Evolutionary conservation across 495 filamentous ascomycete species (phyloP), one percentile per base, ranked within the genome.

Genomic region (Penicillium crystallinum): DNA sequence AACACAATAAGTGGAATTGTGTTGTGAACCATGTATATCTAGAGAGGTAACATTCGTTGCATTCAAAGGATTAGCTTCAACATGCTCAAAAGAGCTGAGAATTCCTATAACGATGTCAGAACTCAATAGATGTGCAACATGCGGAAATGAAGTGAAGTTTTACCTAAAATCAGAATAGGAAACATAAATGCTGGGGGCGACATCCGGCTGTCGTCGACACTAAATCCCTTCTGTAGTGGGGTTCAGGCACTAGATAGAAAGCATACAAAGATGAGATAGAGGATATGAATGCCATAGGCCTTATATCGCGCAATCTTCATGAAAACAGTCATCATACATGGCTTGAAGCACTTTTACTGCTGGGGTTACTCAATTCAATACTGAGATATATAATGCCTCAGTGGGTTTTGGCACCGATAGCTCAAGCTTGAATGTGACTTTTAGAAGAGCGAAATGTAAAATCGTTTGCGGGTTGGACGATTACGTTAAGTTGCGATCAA

Each of bases 41-140:
- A 49, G 18, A 35, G 47, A 41, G 6, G 52, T 58, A 7, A 38
- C 21, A 14, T 40, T 37, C 6, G 52, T 38, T 31, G 29, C 44
- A 8, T 51, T 42, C 49, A 48, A 11, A 0, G 48, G 57, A 12
- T 53, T 59, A 41, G 57, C 54, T 9, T 60, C 27, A 2, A 33
- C 45, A 27, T 39, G 10, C 2, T 46, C 23, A 3, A 22, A 44
- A 10, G 29, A 17, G 18, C 45, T n/a, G 8, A 36, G 4, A 39
- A 40, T 11, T 3, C 21, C 52, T 49, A 21, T 11, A 33, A 18
- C 7, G 4, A 25, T 14, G 8, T 51, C 8, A 55, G 39, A 25
- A 27, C 23, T 7, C 43, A 14, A 22, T 25, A 11, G 17, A 34
- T 5, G 10, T 22, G 22, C 18, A 6, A 49, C 15, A 9, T 6